A percentile compares a stretch with the other conserved stretches of the same genome.
phyloP scores from a whole-genome alignment of 345 rosid genomes.

The Populus alba region DNA sequence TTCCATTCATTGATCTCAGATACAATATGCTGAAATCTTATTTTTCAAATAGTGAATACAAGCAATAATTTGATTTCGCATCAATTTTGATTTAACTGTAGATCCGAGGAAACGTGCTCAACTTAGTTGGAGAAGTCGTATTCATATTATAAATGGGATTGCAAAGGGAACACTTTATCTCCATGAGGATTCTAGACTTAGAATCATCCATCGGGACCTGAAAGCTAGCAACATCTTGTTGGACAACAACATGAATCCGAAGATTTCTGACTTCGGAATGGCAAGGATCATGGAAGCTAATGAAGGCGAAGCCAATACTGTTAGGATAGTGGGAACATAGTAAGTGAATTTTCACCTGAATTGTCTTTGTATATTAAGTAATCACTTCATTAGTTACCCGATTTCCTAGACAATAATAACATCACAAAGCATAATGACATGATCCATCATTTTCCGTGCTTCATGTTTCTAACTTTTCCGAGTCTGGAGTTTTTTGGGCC shows the following conservation, averaged over 20 bases:
- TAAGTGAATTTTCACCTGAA: slow-evolving; percentile 14
- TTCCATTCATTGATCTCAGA: background rate
- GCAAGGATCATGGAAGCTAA: slow-evolving; percentile 44
- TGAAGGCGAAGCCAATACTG: slow-evolving; percentile 40
- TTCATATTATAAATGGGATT: slow-evolving; percentile 29
- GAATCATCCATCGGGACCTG: slow-evolving; percentile 56
- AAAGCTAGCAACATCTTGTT: slow-evolving; percentile 56
- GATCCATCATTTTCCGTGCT: background rate
- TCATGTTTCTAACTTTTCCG: no score
- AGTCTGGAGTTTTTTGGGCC: no score
- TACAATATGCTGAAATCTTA: background rate
- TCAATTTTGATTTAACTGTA: background rate
- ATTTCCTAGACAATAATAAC: background rate
- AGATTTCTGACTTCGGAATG: slow-evolving; percentile 61
- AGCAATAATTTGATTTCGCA: background rate
- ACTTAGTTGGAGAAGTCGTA: slow-evolving; percentile 28
- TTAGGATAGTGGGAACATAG: slow-evolving; percentile 54
- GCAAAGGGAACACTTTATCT: slow-evolving; percentile 40
- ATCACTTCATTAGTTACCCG: no score
- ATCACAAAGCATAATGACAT: background rate
- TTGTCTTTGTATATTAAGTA: no score
- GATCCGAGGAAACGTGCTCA: slow-evolving; percentile 20
- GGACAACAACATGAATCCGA: slow-evolving; percentile 51
- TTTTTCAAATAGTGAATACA: background rate
- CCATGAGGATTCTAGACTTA: slow-evolving; percentile 52